These are phyloP conservation scores for Globisporangium emineosum DNA, from an alignment of 352 stramenopile species.

Conservation along the genomic window DNA sequence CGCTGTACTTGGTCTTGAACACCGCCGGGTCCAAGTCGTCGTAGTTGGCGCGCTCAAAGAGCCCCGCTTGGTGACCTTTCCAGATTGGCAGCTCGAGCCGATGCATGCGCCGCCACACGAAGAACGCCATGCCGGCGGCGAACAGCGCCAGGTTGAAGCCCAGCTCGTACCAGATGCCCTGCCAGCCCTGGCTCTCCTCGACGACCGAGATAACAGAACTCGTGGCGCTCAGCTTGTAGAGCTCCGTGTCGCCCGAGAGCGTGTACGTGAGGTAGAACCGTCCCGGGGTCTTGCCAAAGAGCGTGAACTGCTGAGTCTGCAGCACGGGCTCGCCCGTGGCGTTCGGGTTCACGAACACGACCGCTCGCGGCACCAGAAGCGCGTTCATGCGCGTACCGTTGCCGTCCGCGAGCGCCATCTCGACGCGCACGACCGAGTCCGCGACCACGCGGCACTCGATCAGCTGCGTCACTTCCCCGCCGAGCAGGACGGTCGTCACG, in stretches of 20 bases:
- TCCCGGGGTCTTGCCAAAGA: slow-evolving; percentile 34
- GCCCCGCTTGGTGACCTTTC: slow-evolving; percentile 44
- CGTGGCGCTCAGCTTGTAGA: slow-evolving; percentile 43
- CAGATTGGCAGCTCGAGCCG: slow-evolving; percentile 59
- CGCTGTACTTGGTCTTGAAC: slow-evolving; percentile 48
- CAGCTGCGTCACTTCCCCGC: slow-evolving; percentile 31
- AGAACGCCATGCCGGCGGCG: slow-evolving; percentile 46
- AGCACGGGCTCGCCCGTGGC: slow-evolving; percentile 12
- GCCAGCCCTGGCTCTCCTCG: slow-evolving; percentile 45
- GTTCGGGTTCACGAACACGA: slow-evolving; percentile 37
- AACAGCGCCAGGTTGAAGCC: slow-evolving; percentile 63
- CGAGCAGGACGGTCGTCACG: slow-evolving; percentile 44
- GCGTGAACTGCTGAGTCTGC: slow-evolving; percentile 37
- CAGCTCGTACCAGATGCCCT: slow-evolving; percentile 68
- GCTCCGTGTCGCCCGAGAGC: slow-evolving; percentile 30
- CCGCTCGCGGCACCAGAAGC: slow-evolving; percentile 32
- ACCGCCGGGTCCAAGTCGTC: slow-evolving; percentile 38
- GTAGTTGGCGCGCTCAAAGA: slow-evolving; percentile 79
- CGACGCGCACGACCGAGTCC: slow-evolving; percentile 37
- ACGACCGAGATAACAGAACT: slow-evolving; percentile 58
- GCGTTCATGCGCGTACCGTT: slow-evolving; percentile 29
- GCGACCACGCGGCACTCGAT: slow-evolving; percentile 44
- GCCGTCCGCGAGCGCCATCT: slow-evolving; percentile 39
- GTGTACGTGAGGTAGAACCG: slow-evolving; percentile 62
- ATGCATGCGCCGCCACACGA: slow-evolving; percentile 56